phyloP scores from a whole-genome alignment of 179 eudicot genomes.

The Beta corolliflora region DNA sequence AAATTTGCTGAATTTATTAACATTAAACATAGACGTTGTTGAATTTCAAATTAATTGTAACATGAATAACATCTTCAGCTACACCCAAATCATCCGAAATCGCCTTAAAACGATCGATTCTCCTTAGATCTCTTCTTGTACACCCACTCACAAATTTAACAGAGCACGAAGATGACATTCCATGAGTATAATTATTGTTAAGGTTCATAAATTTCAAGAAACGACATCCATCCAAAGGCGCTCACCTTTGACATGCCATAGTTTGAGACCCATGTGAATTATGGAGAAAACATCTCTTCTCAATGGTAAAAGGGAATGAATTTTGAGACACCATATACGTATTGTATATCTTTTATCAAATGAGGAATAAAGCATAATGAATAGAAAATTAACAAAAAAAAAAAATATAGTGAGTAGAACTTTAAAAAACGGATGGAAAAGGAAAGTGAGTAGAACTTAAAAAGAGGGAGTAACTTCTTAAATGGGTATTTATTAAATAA shows the following conservation, averaged over 20 bases:
- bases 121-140: constrained; percentile 31
- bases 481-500: no score
- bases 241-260: constrained; percentile 32
- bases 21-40: no score
- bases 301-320: constrained; percentile 49
- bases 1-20: no score
- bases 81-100: constrained; percentile 36
- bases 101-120: constrained; percentile 41
- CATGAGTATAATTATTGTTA: constrained; percentile 22
- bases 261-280: constrained; percentile 35
- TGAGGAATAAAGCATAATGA: no score
- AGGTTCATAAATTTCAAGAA: constrained; percentile 29
- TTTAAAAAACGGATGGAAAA: no score
- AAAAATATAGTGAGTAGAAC: no score
- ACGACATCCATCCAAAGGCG: constrained; percentile 35
- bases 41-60: constrained; percentile 38
- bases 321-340: constrained; percentile 56
- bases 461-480: no score
- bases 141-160: constrained; percentile 33
- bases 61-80: constrained; percentile 57
- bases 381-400: no score
- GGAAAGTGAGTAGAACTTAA: no score
- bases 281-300: constrained; percentile 36
- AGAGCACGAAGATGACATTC: constrained; percentile 29
- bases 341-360: constrained; percentile 19